Conservation (phyloP, 345 rosid genomes). For the Euphorbia pulcherrima region DNA sequence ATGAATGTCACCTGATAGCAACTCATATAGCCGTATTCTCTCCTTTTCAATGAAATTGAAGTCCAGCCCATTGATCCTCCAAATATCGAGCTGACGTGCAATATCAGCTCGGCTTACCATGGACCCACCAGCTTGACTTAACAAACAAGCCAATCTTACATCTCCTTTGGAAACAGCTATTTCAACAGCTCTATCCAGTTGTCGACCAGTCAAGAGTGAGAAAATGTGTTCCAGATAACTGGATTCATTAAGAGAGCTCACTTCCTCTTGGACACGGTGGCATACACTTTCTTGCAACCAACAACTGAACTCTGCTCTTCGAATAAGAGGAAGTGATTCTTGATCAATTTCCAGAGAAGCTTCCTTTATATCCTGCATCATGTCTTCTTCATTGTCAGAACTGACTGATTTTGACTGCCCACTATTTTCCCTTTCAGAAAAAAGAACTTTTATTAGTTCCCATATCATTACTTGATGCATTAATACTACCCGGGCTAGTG, state of each 20-base stretch:
- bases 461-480: conserved; percentile 92
- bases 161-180: conserved; percentile 87
- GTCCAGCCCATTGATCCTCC: conserved; percentile 86
- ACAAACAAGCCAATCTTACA: conserved; percentile 87
- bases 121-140: conserved; percentile 96
- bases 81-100: conserved; percentile 67
- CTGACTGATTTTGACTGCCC: conserved; percentile 49
- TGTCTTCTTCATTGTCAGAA: conserved; percentile 82
- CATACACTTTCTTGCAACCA: conserved; percentile 93
- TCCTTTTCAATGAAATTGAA: conserved; percentile 84
- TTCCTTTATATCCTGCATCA: conserved; percentile 80
- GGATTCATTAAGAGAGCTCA: conserved; percentile 67
- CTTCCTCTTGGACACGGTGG: conserved; percentile 85
- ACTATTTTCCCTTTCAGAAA: conserved; percentile 61
- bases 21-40: conserved; percentile 70
- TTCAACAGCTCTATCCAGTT: conserved; percentile 79
- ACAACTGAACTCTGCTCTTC: conserved; percentile 90
- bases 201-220: conserved; percentile 83
- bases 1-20: conserved; percentile 85
- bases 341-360: conserved; percentile 56
- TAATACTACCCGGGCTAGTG: conserved; percentile 64
- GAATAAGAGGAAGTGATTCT: conserved; percentile 75
- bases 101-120: conserved; percentile 64
- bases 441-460: conserved; percentile 93
- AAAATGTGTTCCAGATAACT: conserved; percentile 74